Base-by-base conservation (phyloP, 2,329 filamentous ascomycete species). In the Paraconiothyrium brasiliense region DNA sequence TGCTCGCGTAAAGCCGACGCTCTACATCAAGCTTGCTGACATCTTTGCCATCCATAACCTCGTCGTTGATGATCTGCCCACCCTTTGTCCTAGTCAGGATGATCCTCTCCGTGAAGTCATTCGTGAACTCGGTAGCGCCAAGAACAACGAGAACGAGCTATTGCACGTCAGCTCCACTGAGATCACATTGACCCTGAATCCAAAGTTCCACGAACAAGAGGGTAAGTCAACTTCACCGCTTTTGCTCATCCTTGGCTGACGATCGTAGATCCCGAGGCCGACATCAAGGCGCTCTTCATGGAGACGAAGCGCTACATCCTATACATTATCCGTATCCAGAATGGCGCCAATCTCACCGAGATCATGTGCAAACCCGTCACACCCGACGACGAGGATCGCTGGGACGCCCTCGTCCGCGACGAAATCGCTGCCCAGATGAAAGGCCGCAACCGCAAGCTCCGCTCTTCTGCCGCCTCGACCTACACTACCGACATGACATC, bases 1-100 rank as follows among this genome's bases (percentile, higher is more conserved):
- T 76, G 92, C 94, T 59, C 94, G 96, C 78, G 95, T 93, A 66
- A 97, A 97, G 79, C 95, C 95, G 7, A 98, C 94, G 0, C 85
- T 99, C n/a, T 99, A 98, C 82, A 97, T 99, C 83, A 99, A 99
- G 82, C 94, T 99, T 87, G 88, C 92, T 16, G 95, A 99, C 77
- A 94, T 99, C 60, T 98, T 99, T 77, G 92, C 94, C 52, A 94
- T 99, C 61, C 96, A 99, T 80, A 93, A 90, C 66, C 85, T 98
- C 24, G 87, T 98, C 58, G 90, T 92, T 3, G 85, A 89, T 27
- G 93, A 98, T 70, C 87, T 97, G 52, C 83, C 89, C 5, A 84
- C 84, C 60, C 89, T 98, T 63, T 96, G 92, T 70, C 90, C 92
- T 1, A 87, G 84, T 63, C 88, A 92, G 37, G 94, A 97, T 68